Base-by-base conservation (phyloP, 352 stramenopile species). In the Phytophthora meadii region DNA sequence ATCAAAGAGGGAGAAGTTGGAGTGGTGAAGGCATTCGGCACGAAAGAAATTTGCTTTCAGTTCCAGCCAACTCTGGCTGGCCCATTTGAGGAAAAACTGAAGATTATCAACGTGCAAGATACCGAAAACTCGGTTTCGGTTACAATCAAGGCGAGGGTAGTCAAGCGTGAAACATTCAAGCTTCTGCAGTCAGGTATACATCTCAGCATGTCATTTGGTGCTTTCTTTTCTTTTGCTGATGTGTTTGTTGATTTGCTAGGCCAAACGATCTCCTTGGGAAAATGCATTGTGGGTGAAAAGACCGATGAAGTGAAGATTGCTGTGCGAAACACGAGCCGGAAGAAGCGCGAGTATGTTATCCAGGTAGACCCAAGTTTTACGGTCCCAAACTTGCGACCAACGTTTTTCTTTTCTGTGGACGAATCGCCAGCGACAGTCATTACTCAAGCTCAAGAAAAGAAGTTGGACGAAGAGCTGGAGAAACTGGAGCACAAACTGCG, bases 101-200 rank as follows among this genome's bases (percentile, higher is more conserved):
- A 91, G 49, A 94, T 97, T 59, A 75, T 93, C 11, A 97, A 97
- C 52, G 81, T 95, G n/a, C 87, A 97, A 77, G 89, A 97, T 64
- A 74, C 82, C 4, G 87, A 93, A 12, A 97, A 97, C 54, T 94
- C 84, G 3, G 77, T 95, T 12, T 94, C 71, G 22, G 82, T 97
- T 14, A 97, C 88, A 6, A 97, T 97, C 61, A 97, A 97, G 61
- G 89, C 89, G 14, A 95, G 89, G 52, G 83, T 97, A 47, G 87
- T 94, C 40, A 97, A 97, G 54, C 78, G 85, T 5, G 89, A 97
- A 64, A 97, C 87, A 30, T 97, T 97, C 72, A 95, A 95, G 58
- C 76, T 97, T 52, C 77, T 93, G 7, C 88, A 97, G 59, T 92
- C 87, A 57, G 89, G 87, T 93, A 77, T n/a, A 52, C 0, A 28